Percentiles rank a stretch among this genome's conserved stretches.
Evolutionary conservation across 306 rosid species (phyloP).

Genomic region (Cajanus cajan): DNA sequence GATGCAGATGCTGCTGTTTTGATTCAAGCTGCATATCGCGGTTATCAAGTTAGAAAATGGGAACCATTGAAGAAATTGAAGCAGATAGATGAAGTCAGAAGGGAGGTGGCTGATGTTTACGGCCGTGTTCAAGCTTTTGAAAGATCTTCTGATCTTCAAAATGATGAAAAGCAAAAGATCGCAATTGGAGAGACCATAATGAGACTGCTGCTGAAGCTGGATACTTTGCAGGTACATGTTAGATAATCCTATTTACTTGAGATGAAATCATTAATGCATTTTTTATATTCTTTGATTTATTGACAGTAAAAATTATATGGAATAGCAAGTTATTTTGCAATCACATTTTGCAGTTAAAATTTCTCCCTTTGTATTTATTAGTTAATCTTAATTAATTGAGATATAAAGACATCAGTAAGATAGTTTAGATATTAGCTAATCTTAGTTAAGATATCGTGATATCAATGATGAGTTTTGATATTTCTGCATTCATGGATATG

Average conservation of each 20-base stretch:
- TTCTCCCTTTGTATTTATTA: background rate
- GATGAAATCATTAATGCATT: background rate
- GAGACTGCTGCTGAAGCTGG: slow-evolving; percentile 70
- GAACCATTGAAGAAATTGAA: slow-evolving; percentile 68
- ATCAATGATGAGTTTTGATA: background rate
- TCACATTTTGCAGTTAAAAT: background rate
- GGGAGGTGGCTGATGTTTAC: slow-evolving; percentile 44
- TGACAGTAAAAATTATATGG: background rate
- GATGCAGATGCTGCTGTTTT: slow-evolving; percentile 62
- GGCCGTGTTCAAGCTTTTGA: slow-evolving; percentile 45
- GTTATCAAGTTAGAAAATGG: slow-evolving; percentile 64
- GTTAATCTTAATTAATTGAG: background rate
- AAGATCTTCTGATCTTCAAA: slow-evolving; percentile 32
- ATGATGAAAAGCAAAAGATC: slow-evolving; percentile 45
- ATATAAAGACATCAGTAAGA: background rate
- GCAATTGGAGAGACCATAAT: slow-evolving; percentile 71
- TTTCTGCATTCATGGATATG: background rate
- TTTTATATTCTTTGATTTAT: background rate
- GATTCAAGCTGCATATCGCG: slow-evolving; percentile 73
- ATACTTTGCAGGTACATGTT: slow-evolving; percentile 67
- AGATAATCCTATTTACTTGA: background rate
- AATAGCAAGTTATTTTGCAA: background rate
- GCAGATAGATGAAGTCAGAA: slow-evolving; percentile 57
- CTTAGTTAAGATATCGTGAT: background rate
- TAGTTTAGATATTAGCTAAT: background rate